Base-by-base conservation (phyloP, 192 early-diverging fungal genomes). In the Linnemannia exigua region DNA sequence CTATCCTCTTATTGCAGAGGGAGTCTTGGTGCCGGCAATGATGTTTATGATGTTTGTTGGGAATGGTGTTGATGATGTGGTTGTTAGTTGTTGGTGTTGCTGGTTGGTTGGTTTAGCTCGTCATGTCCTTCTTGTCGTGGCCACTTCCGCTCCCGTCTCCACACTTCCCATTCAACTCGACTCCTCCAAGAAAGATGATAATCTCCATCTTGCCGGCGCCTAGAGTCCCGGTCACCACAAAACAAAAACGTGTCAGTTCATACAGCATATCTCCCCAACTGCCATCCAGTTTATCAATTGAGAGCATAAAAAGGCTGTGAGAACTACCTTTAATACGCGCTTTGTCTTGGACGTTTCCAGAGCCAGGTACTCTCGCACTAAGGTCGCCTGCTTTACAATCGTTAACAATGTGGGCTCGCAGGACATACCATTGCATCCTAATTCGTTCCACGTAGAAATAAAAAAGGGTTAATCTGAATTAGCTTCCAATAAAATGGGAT, bases 351-450 rank as follows among this genome's bases (percentile, higher is more conserved):
- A 70, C 1, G 71, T 58, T n/a, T 89, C 89, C 20, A 44, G 44
- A 63, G 87, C 78, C 52, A 93, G 77, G 47, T 71, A 51, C n/a
- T 92, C 91, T 37, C 89, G 88, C 52, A 91, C 90, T 31, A 91
- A 89, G 46, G 91, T 93, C n/a, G 87, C 75, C 77, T 94, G 93
- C 58, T 90, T 90, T 19, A 91, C 90, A 68, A 94, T 84, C 28
- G 81, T 84, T 83, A 92, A 88, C 31, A 94, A 75, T 58, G 75
- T 81, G 36, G 91, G 89, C 46, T 88, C 87, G 15, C 81, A 77
- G 20, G 90, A 80, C 58, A 91, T 81, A 47, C 87, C 85, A 67
- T 86, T 79, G 35, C 81, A 87, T 28, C 88, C 92, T 92, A 76
- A 48, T 20, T 15, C 19, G 48, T 46, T 20, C 47, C 19, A 67